Base-by-base conservation (phyloP, 2,329 filamentous ascomycete genomes). In the Aspergillus novoparasiticus region DNA sequence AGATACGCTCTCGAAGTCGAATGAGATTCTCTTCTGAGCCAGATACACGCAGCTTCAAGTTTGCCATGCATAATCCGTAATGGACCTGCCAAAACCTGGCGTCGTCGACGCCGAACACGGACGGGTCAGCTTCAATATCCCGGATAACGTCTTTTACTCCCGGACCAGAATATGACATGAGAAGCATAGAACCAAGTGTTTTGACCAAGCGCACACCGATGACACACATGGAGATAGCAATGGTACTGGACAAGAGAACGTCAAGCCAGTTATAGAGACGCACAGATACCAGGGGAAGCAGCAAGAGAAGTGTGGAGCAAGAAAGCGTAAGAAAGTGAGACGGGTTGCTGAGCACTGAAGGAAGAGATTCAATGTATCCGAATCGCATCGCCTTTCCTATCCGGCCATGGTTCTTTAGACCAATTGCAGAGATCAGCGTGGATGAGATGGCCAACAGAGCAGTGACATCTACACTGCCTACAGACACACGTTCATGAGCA, bases 51-150 rank as follows among this genome's bases (percentile, higher is more conserved):
- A 99, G 79, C 77, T 93, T 96, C 68, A 99, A 78, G 75, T 96
- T 97, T 10, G 95, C 95, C 90, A 98, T 96, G 74, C 93, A 96
- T 46, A 98, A 83, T 1, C 94, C 94, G 76, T 98, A 97, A 79
- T 99, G 95, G 16, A 97, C 95, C 81, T 99, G 95, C 95, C 95
- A 99, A 78, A 99, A 97, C 74, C 93, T 89, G 1, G 94, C 94
- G 73, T 97, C 94, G 62, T 97, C 92, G 54, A 99, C 88, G 1
- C 86, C 85, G 51, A 86, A 86, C 30, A 98, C 88, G 60, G 86
- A 85, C 1, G 91, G 88, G 71, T 97, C 93, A 1, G 88, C 85
- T 75, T 93, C 90, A 58, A 99, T 94, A 76, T 96, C 93, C 61
- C 87, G 86, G 71, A 97, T 84, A n/a, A 97, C 89, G 26, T 90